phyloP scores from a whole-genome alignment of 2,329 filamentous ascomycete species.

The Aspergillus ustus region DNA sequence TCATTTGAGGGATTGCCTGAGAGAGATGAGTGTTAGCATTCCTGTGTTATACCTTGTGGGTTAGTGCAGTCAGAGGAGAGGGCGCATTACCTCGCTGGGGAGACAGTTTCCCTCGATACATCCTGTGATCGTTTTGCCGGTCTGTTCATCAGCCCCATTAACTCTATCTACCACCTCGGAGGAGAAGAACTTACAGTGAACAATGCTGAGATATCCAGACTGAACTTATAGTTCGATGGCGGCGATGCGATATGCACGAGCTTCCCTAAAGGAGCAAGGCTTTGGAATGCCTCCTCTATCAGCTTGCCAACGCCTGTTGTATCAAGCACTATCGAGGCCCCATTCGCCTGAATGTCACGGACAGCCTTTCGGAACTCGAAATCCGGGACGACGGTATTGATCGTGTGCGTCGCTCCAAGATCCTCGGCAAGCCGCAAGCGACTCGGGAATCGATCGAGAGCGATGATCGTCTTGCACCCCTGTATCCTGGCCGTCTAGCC shows the following conservation, averaged over 20 bases:
- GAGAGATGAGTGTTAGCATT: background rate
- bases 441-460: slow-evolving; percentile 38
- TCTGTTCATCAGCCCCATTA: slow-evolving; percentile 4
- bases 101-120: slow-evolving; percentile 27
- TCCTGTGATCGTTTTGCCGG: slow-evolving; percentile 20
- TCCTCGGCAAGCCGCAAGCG: slow-evolving; percentile 41
- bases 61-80: background rate
- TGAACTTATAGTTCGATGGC: slow-evolving; percentile 35
- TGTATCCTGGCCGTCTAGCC: slow-evolving; percentile 47
- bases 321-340: slow-evolving; percentile 25
- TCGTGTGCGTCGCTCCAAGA: slow-evolving; percentile 45
- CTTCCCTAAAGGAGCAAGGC: slow-evolving; percentile 47
- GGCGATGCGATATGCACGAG: slow-evolving; percentile 57
- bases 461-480: slow-evolving; percentile 45
- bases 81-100: slow-evolving; percentile 8
- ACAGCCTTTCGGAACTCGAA: slow-evolving; percentile 18
- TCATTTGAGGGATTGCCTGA: slow-evolving; percentile 24
- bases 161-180: background rate
- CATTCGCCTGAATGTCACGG: slow-evolving; percentile 5
- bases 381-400: slow-evolving; percentile 36
- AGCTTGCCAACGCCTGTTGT: slow-evolving; percentile 24
- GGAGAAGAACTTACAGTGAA: background rate
- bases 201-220: background rate
- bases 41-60: background rate
- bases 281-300: slow-evolving; percentile 25